These are phyloP conservation scores for Ogataea methylovora DNA, from an alignment of 805 yeast species.

Conservation along the genomic window DNA sequence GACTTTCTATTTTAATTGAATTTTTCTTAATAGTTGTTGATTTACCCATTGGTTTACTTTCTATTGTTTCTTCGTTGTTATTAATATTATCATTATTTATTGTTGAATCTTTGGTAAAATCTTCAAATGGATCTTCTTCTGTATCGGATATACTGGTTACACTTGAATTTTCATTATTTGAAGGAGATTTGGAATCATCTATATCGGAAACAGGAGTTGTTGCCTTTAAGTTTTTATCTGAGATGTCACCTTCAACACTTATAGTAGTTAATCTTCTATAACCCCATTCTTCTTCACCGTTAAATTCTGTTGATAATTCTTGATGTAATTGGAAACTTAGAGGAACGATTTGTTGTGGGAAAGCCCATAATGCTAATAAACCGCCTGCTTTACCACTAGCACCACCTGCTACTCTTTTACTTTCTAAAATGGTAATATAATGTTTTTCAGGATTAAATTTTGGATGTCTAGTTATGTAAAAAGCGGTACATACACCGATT, in stretches of 20 bases:
- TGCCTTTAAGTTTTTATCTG: constrained; percentile 8
- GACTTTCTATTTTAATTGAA: constrained; percentile 23
- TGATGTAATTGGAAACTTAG: constrained; percentile 81
- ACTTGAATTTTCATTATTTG: constrained; percentile 5
- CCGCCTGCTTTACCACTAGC: constrained; percentile 99
- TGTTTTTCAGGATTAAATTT: constrained; percentile 62
- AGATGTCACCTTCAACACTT: constrained; percentile 76
- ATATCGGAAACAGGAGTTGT: background rate
- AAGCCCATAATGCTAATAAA: constrained; percentile 89
- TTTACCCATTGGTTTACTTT: constrained; percentile 15
- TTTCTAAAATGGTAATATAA: constrained; percentile 80
- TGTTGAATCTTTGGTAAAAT: background rate
- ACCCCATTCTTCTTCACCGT: constrained; percentile 90
- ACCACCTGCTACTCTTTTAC: constrained; percentile 92
- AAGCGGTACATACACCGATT: constrained; percentile 93
- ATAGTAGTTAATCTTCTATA: constrained; percentile 84
- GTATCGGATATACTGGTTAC: constrained; percentile 8
- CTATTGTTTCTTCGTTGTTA: background rate
- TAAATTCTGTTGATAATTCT: constrained; percentile 66
- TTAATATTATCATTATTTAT: background rate
- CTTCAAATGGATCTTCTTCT: constrained; percentile 5
- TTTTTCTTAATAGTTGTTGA: constrained; percentile 27
- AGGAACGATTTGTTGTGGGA: constrained; percentile 91
- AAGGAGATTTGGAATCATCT: background rate
- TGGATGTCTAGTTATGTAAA: constrained; percentile 78